phyloP scores from a whole-genome alignment of 768 basidiomycete species.

The Rhizopogon sp. region DNA sequence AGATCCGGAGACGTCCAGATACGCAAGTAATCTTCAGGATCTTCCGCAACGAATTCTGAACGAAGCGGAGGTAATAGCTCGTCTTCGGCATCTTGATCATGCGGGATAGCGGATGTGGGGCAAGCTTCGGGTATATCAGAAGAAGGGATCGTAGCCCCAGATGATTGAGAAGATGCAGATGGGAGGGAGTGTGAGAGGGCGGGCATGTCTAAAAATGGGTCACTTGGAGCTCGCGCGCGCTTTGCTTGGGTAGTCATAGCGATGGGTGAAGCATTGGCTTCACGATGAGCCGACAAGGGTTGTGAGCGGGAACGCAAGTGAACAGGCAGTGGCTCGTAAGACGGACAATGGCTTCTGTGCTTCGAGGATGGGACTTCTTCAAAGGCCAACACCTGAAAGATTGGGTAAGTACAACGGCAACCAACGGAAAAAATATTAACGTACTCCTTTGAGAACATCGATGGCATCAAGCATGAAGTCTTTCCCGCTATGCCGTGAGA shows the following conservation, averaged over 20 bases:
- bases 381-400: slow-evolving; percentile 58
- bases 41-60: slow-evolving; percentile 28
- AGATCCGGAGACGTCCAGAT: slow-evolving; percentile 83
- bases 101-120: slow-evolving; percentile 31
- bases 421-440: slow-evolving; percentile 24
- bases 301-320: slow-evolving; percentile 57
- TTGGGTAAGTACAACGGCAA: slow-evolving; percentile 4
- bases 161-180: slow-evolving; percentile 48
- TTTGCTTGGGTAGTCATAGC: slow-evolving; percentile 46
- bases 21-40: slow-evolving; percentile 50
- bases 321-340: slow-evolving; percentile 33
- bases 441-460: slow-evolving; percentile 83
- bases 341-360: slow-evolving; percentile 25
- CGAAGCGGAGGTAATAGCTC: slow-evolving; percentile 28
- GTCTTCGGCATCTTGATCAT: slow-evolving; percentile 27
- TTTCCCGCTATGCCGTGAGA: slow-evolving; percentile 59
- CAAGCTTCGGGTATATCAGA: slow-evolving; percentile 37
- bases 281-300: slow-evolving; percentile 35
- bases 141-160: slow-evolving; percentile 25
- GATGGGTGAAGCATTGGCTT: slow-evolving; percentile 26
- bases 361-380: slow-evolving; percentile 51
- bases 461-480: slow-evolving; percentile 94
- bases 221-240: slow-evolving; percentile 70
- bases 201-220: slow-evolving; percentile 76
- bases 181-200: slow-evolving; percentile 49